Evolutionary conservation across 495 filamentous ascomycete species (phyloP), one percentile per base, ranked within the genome.

Genomic region (Penicillium egyptiacum): DNA sequence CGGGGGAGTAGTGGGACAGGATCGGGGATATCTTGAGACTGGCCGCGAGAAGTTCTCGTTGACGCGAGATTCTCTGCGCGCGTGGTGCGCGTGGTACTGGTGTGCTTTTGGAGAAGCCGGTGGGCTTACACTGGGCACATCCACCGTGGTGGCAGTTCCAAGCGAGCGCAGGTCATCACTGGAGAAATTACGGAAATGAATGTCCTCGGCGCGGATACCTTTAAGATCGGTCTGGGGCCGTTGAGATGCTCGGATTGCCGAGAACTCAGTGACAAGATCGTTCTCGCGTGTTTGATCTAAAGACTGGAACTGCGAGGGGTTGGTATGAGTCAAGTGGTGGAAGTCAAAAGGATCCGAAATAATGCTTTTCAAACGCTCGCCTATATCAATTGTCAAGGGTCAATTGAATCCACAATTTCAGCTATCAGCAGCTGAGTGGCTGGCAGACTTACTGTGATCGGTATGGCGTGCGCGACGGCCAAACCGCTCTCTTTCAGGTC

Each of bases 281-380:
- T 79, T 76, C 49, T 84, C 78, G 37, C 80, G 81, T 11, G 80
- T 66, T 30, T 74, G 77, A 39, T 85, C 79, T 30, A 90, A 61
- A 12, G 77, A 75, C 14, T 85, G 77, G 45, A 90, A 78, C 53
- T 88, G 82, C 14, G 86, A 74, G 22, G 81, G 84, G 37, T 81
- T 82, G 16, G 87, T 90, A 67, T 95, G 89, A 23, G 88, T 88
- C 44, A 96, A 72, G 70, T 96, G 91, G 61, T 92, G 90, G 64
- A 96, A 96, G 70, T 92, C 88, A 70, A 88, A 96, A 5, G 91
- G 91, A 22, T 82, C 84, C 0, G 91, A 96, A 49, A 96, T 96
- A 62, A 77, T 68, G 41, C 73, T 75, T 58, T 78, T 75, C 47
- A 74, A 54, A 28, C 75, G 71, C 59, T 74, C 69, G 54, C 72